Base-by-base conservation (phyloP, 2,329 filamentous ascomycete genomes). In the Cladosporium sp. region DNA sequence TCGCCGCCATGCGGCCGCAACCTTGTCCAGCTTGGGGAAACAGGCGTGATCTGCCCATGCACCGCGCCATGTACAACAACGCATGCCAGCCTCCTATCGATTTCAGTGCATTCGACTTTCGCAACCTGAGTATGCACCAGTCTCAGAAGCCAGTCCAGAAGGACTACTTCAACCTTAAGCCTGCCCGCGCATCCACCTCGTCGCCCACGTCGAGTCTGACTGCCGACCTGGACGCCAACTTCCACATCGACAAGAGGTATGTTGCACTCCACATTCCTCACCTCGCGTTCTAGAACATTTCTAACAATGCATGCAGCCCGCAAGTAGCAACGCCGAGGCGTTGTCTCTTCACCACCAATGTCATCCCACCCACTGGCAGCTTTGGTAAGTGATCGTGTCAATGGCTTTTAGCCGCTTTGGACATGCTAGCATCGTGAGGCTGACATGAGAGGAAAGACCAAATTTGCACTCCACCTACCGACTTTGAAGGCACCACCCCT, bases 181-280 rank as follows among this genome's bases (percentile, higher is more conserved):
- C 86, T 18, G 58, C 55, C 76, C 89, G 63, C 83, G 89, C 89
- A 43, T 95, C 91, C n/a, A 89, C 89, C 43, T 95, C 91, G 17
- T 99, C 93, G 51, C 93, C 93, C 5, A 91, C 90, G 30, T 84
- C 89, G 47, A 95, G 89, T 65, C 76, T 99, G 60, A 92, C 91
- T 37, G 91, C 90, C 55, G 93, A 99, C 72, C 79, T 97, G 62
- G 96, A 91, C 52, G 90, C 96, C 68, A 99, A 97, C 75, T 95
- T 97, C 68, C 88, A 92, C 67, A 88, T 97, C 68, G 91, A 96
- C 71, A 89, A 86, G 65, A 96, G 91, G 92, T 96, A 42, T 36
- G 49, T 20, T 19, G 3, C 30, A 7, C 60, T 58, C 80, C 74
- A 61, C 60, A 63, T 62, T 65, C 60, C 59, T 61, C 61, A 59